These are phyloP conservation scores for Larix sibirica DNA, from an alignment of 83 land plant species.

Conservation along the genomic window DNA sequence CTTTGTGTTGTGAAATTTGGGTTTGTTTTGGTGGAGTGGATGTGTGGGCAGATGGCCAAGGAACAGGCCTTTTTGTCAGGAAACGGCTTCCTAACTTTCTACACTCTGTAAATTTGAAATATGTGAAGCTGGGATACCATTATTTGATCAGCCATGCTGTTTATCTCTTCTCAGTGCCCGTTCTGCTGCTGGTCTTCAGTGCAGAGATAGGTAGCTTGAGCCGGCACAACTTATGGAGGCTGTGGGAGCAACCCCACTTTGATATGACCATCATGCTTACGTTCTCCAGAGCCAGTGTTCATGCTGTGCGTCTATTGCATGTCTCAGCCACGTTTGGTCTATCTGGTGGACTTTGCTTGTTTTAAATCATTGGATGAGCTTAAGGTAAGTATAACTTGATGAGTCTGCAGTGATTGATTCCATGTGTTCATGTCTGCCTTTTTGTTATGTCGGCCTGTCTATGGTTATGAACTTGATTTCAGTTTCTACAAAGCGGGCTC, in stretches of 20 bases:
- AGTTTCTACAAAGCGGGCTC: too few relatives aligned
- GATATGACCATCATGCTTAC: constrained; percentile 54
- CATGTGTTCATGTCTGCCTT: too few relatives aligned
- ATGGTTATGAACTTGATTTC: too few relatives aligned
- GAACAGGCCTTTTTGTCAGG: constrained; percentile 54
- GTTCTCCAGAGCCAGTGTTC: constrained; percentile 44
- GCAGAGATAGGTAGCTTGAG: constrained; percentile 73
- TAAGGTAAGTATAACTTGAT: too few relatives aligned
- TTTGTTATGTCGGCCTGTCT: too few relatives aligned
- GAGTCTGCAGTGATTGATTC: too few relatives aligned
- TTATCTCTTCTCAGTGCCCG: constrained; percentile 64
- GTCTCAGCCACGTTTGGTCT: constrained; percentile 62
- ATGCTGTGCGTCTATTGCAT: constrained; percentile 56
- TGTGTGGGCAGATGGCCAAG: constrained; percentile 6
- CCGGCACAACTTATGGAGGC: constrained; percentile 56
- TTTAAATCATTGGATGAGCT: constrained; percentile 50
- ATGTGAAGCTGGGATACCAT: constrained; percentile 86
- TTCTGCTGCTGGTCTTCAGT: constrained; percentile 59
- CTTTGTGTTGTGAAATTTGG: too few relatives aligned
- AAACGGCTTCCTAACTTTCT: constrained; percentile 77
- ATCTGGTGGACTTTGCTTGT: constrained; percentile 82
- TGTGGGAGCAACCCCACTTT: constrained; percentile 52
- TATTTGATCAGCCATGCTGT: constrained; percentile 69
- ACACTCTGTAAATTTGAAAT: constrained; percentile 85
- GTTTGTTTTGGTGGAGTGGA: too few relatives aligned